A percentile compares a stretch with the other conserved stretches of the same genome.
Evolutionary conservation across 352 stramenopile genomes (phyloP).

Genomic region (Phytophthora parvispora): DNA sequence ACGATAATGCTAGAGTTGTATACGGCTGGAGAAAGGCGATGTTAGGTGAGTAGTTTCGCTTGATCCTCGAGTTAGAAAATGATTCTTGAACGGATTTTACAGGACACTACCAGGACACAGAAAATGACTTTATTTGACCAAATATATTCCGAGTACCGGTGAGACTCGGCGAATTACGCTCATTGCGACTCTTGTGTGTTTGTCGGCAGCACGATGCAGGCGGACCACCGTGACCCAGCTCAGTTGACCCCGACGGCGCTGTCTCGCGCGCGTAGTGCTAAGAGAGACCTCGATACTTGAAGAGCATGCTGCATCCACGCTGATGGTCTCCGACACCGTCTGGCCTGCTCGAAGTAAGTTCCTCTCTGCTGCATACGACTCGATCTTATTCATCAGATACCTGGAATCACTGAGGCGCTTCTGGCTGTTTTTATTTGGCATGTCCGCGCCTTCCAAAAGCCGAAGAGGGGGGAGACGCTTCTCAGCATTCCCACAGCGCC

Average conservation of each 20-base stretch:
- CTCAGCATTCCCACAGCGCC: slow-evolving; percentile 3
- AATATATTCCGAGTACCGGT: not conserved
- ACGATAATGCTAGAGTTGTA: too few relatives aligned
- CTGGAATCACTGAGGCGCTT: slow-evolving; percentile 11
- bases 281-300: not conserved
- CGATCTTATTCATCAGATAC: slow-evolving; percentile 21
- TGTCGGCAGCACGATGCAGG: slow-evolving; percentile 10
- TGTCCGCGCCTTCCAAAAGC: slow-evolving; percentile 1
- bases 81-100: slow-evolving; percentile 14
- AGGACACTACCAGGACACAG: slow-evolving; percentile 9
- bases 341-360: slow-evolving; percentile 7
- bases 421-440: slow-evolving; percentile 17
- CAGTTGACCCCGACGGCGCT: slow-evolving; percentile 13
- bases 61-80: too few relatives aligned
- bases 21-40: too few relatives aligned
- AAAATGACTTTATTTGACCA: not conserved
- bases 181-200: too few relatives aligned
- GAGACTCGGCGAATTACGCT: too few relatives aligned
- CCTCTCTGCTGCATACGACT: slow-evolving; percentile 2
- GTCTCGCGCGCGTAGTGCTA: not conserved
- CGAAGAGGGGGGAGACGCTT: slow-evolving; percentile 1
- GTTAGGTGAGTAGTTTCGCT: too few relatives aligned
- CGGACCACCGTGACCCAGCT: slow-evolving; percentile 1
- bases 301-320: not conserved
- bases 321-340: not conserved